Evolutionary conservation across 371 early-diverging fungal genomes (phyloP).

Genomic region (Mucor saturninus): DNA sequence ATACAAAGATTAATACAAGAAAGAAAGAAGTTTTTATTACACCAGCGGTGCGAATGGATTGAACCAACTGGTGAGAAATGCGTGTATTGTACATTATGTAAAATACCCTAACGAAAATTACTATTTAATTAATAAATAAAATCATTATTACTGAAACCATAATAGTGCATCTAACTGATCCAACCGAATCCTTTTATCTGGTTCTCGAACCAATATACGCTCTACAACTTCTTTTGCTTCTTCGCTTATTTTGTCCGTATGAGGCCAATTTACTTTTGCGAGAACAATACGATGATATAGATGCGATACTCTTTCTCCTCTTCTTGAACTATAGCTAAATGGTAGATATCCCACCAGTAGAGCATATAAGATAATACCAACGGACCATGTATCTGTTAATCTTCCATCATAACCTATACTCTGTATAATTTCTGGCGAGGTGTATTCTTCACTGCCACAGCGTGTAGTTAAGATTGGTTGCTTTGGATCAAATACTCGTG

Average conservation of each 20-base stretch:
- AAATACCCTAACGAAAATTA: background rate
- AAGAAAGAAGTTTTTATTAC: slow-evolving; percentile 1
- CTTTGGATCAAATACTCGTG: slow-evolving; percentile 55
- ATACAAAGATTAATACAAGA: slow-evolving; percentile 4
- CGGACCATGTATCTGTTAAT: slow-evolving; percentile 72
- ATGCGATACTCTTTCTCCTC: slow-evolving; percentile 31
- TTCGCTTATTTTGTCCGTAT: slow-evolving; percentile 15
- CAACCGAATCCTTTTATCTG: slow-evolving; percentile 30
- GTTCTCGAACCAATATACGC: slow-evolving; percentile 32
- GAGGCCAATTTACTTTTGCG: slow-evolving; percentile 39
- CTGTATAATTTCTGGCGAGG: slow-evolving; percentile 83
- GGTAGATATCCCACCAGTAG: slow-evolving; percentile 58
- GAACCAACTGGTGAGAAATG: slow-evolving; percentile 16
- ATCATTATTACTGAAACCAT: slow-evolving; percentile 26
- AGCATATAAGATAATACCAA: slow-evolving; percentile 75
- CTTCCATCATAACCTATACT: slow-evolving; percentile 69
- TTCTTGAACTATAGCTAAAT: slow-evolving; percentile 34
- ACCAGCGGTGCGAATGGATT: slow-evolving; percentile 8
- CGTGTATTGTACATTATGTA: slow-evolving; percentile 10
- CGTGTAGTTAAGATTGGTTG: slow-evolving; percentile 55
- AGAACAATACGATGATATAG: slow-evolving; percentile 37
- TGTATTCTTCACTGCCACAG: slow-evolving; percentile 80
- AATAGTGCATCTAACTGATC: slow-evolving; percentile 20
- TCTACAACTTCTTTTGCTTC: slow-evolving; percentile 40
- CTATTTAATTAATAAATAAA: background rate